phyloP scores from a whole-genome alignment of 2,329 filamentous ascomycete species.

The Leptographium lundbergii region DNA sequence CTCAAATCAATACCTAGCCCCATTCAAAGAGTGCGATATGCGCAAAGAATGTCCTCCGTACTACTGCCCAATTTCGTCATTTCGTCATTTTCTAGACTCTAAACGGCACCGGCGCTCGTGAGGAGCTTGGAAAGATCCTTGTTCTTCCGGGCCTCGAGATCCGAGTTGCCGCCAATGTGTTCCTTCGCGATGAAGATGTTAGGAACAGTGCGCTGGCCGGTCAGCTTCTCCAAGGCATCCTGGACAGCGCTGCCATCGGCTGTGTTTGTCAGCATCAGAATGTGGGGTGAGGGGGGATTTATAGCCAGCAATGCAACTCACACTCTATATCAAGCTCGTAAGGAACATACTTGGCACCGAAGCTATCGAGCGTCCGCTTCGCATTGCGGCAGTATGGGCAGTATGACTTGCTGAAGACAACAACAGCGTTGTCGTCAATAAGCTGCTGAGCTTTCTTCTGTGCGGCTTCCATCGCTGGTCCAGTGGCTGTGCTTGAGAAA shows the following conservation, averaged over 20 bases:
- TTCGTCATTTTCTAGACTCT: neutral
- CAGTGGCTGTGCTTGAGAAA: constrained; percentile 47
- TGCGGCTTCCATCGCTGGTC: constrained; percentile 64
- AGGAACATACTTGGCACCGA: constrained; percentile 59
- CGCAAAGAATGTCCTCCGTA: neutral
- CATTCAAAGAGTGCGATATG: neutral
- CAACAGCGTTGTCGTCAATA: constrained; percentile 81
- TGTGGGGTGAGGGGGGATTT: neutral
- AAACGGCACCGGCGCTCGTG: constrained; percentile 25
- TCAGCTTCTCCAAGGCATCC: constrained; percentile 67
- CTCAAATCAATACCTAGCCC: neutral
- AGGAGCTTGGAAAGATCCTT: constrained; percentile 45
- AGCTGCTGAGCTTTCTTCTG: constrained; percentile 73
- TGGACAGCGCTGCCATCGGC: constrained; percentile 78
- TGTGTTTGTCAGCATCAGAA: constrained; percentile 24
- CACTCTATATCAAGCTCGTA: constrained; percentile 79
- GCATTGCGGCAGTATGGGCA: constrained; percentile 83
- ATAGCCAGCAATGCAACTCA: constrained; percentile 31
- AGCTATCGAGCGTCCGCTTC: constrained; percentile 59
- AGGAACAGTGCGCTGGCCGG: constrained; percentile 76
- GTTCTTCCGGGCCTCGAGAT: constrained; percentile 50
- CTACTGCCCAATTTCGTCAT: neutral
- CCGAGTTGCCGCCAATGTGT: constrained; percentile 95
- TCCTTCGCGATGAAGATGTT: constrained; percentile 87
- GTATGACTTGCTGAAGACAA: constrained; percentile 94